phyloP scores from a whole-genome alignment of 2,329 filamentous ascomycete genomes.

The Bretziella fagacearum region DNA sequence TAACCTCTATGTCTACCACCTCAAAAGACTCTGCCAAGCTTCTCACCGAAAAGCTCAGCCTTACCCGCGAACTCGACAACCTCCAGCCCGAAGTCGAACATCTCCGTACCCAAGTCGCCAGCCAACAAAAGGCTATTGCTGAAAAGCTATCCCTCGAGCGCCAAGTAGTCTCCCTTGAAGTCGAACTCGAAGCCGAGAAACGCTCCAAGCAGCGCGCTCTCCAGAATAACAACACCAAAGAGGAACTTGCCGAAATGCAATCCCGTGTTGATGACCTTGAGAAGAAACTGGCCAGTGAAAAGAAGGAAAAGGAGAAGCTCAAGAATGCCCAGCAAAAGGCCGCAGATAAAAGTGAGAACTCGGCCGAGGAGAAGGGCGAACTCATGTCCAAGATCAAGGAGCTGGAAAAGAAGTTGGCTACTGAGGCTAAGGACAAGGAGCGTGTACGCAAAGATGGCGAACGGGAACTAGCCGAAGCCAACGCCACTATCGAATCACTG shows the following conservation, averaged over 20 bases:
- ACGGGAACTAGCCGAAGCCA: slow-evolving; percentile 41
- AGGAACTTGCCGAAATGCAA: slow-evolving; percentile 27
- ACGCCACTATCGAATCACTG: slow-evolving; percentile 44
- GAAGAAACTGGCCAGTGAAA: slow-evolving; percentile 25
- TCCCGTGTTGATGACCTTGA: slow-evolving; percentile 23
- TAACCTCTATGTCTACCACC: slow-evolving; percentile 48
- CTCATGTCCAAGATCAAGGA: slow-evolving; percentile 12
- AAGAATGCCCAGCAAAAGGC: slow-evolving; percentile 20
- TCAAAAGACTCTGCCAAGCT: slow-evolving; percentile 54
- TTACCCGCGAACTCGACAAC: slow-evolving; percentile 34
- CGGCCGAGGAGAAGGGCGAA: slow-evolving; percentile 8
- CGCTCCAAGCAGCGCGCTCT: slow-evolving; percentile 22
- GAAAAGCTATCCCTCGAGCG: slow-evolving; percentile 70
- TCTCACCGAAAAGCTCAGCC: slow-evolving; percentile 39
- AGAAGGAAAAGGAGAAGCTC: slow-evolving; percentile 30
- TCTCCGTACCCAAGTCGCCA: slow-evolving; percentile 34
- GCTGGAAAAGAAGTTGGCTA: slow-evolving; percentile 22
- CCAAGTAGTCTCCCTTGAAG: slow-evolving; percentile 58
- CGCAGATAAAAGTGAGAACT: background rate
- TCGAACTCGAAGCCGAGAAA: slow-evolving; percentile 67
- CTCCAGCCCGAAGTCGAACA: slow-evolving; percentile 41
- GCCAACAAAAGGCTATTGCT: slow-evolving; percentile 50
- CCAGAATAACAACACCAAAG: slow-evolving; percentile 21
- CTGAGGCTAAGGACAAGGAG: slow-evolving; percentile 30
- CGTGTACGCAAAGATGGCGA: slow-evolving; percentile 30